Evolutionary conservation across 176 grass and related monocot species (phyloP), one percentile per base, ranked within the genome.

Genomic region (Sorghum bicolor): DNA sequence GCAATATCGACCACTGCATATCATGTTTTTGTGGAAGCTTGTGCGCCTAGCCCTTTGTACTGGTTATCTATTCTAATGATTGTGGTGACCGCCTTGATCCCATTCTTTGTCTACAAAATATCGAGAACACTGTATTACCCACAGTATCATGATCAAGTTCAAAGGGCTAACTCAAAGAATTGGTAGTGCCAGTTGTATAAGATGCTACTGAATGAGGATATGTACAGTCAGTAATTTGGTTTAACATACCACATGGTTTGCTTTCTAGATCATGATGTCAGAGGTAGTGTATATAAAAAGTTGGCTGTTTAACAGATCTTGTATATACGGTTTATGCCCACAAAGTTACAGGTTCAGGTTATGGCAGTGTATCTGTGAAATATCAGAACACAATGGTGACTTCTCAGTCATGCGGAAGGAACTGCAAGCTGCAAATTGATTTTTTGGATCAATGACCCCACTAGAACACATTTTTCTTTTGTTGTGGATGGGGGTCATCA

Each of bases 51-150:
- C 32, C 92, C 88, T 16, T 81, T 85, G 8, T 94, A 91, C 82
- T 97, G 95, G 95, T 41, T 97, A 45, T 84, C 83, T 17, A 94
- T 86, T 11, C 85, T 97, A 45, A 72, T 93, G 82, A 86, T 97
- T 30, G 85, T 91, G 4, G 60, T 94, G 22, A 82, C 88, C 8
- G 88, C 95, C 34, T 93, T 94, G 80, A 75, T 97, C 22, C 95
- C 95, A 34, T 94, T 81, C 76, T 80, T 93, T 43, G 20, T 84
- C 31, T 94, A 88, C 52, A 82, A 83, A 28, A 34, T 86, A 40
- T 63, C 85, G 4, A 83, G 85, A 61, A 81, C 88, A 79, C 32
- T 91, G 53, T 94, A 91, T 81, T 94, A 84, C 28, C 92, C 92
- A 26, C 82, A 76, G 76, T 78, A 90, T 68, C 88, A 86, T 75